These are phyloP conservation scores for Cryptosporidium sp. DNA, from an alignment of 169 alveolate species.

Conservation along the genomic window DNA sequence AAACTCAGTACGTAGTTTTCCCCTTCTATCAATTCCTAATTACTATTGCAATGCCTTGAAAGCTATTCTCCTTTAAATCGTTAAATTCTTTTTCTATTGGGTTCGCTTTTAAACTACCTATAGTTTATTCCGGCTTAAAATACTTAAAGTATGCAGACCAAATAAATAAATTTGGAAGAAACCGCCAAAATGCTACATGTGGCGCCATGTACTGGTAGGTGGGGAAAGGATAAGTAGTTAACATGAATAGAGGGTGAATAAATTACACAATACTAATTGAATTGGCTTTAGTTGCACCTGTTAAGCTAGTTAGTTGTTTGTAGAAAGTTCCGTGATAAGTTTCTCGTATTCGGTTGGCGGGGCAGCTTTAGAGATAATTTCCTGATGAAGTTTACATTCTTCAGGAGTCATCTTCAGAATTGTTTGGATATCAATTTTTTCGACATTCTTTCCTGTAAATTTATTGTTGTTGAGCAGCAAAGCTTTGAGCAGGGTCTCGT, in stretches of 20 bases:
- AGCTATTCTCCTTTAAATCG: neutral
- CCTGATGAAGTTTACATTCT: constrained; percentile 39
- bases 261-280: no score
- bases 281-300: neutral
- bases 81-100: neutral
- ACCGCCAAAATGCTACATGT: constrained; percentile 16
- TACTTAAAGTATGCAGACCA: neutral
- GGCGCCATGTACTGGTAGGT: neutral
- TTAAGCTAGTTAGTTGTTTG: neutral
- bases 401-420: constrained; percentile 34
- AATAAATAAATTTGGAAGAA: neutral
- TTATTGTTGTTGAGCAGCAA: constrained; percentile 7
- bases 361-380: neutral
- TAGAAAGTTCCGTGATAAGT: neutral
- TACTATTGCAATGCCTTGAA: no score
- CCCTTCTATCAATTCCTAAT: neutral
- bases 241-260: neutral
- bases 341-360: constrained; percentile 5
- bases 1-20: neutral
- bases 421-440: constrained; percentile 43
- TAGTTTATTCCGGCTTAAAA: neutral
- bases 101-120: neutral
- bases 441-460: constrained; percentile 32
- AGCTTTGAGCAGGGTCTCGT: constrained; percentile 1
- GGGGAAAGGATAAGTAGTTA: neutral